Conservation (phyloP, 176 grass and related monocot genomes). For the Cymbopogon citratus region DNA sequence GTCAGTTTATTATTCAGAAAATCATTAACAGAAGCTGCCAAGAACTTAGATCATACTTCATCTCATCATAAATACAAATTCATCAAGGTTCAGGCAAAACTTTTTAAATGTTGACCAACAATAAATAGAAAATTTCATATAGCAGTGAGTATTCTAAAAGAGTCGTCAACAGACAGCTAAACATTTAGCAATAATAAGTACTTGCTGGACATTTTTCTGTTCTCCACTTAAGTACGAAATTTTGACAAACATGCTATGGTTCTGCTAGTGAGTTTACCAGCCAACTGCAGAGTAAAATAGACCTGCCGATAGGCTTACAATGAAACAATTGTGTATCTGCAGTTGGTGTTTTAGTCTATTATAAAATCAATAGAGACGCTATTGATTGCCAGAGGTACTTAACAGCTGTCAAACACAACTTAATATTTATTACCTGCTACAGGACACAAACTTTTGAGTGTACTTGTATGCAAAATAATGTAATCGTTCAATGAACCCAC, state of each 20-base stretch:
- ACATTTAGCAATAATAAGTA: not conserved
- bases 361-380: not conserved
- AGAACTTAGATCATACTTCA: not conserved
- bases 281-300: not conserved
- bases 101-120: not conserved
- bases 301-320: not conserved
- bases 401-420: not conserved
- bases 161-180: not conserved
- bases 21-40: not conserved
- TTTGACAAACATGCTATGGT: not conserved
- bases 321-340: not conserved
- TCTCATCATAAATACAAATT: not conserved
- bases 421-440: no score
- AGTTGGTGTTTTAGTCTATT: not conserved
- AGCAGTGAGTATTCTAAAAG: not conserved
- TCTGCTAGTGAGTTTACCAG: not conserved
- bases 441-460: no score
- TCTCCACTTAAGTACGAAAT: not conserved
- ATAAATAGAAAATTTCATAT: not conserved
- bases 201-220: not conserved
- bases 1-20: not conserved
- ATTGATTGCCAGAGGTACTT: not conserved
- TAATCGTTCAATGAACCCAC: no score
- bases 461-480: no score
- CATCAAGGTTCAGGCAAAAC: not conserved